Base-by-base conservation (phyloP, 1,284 basidiomycete species). In the Ceratobasidium sp. region DNA sequence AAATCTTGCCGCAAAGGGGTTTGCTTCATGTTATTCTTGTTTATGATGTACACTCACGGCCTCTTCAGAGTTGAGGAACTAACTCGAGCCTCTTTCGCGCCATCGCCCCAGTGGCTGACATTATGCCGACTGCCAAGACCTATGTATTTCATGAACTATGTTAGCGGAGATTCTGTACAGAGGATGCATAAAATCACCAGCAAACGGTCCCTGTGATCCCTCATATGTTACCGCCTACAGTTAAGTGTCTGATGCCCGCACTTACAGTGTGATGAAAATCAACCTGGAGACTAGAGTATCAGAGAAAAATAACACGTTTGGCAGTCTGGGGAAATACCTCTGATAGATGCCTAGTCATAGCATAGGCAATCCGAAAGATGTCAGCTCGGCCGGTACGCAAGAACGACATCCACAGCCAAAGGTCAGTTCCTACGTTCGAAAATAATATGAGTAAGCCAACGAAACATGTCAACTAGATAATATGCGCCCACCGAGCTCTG, bases 371-470 rank as follows among this genome's bases (percentile, higher is more conserved):
- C 5, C 80, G 78, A 77, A 81, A 84, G 10, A 83, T 75, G 58
- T 84, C 83, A 1, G 81, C 80, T 32, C 82, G 77, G 2, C 83
- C 83, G 18, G 83, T 83, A 4, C 83, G 80, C 41, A 84, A 73
- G 77, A 83, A 83, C 0, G 82, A 82, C 75, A 81, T 80, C 83
- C 83, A 84, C 1, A 84, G 78, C 83, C 83, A 83, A 12, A 83
- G 77, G 67, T 83, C 82, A 12, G 82, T 81, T 18, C 79, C 81
- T 81, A 36, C 23, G 16, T 14, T 36, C 10, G 30, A 39, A 36
- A 10, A n/a, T 36, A n/a, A 21, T 48, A 39, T 4, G 14, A 3
- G 14, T 45, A 14, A 50, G n/a, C 23, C 14, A n/a, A 32, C 6
- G 28, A 3, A 8, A 28, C 21, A 50, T 46, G 10, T 1, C 4